Percentiles rank a stretch among this genome's conserved stretches.
Conservation (phyloP, 2,329 filamentous ascomycete species). For the Phialophora expanda region DNA sequence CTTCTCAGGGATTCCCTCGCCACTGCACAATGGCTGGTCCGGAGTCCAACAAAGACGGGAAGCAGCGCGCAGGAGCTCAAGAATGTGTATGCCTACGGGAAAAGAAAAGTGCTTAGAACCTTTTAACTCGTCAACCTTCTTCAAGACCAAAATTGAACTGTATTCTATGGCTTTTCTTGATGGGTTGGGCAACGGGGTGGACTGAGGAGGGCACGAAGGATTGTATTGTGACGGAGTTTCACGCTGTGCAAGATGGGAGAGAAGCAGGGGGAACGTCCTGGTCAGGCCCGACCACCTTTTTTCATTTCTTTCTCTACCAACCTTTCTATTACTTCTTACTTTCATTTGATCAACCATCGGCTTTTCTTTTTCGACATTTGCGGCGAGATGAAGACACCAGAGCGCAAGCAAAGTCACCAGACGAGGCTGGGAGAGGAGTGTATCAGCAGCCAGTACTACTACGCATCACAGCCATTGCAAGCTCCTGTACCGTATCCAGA, state of each 20-base stretch:
- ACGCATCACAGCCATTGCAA: slow-evolving; percentile 4
- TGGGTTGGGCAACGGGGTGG: slow-evolving; percentile 9
- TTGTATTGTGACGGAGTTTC: neutral
- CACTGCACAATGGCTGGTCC: slow-evolving; percentile 6
- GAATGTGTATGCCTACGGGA: slow-evolving; percentile 25
- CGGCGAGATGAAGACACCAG: slow-evolving; percentile 9
- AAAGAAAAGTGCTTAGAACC: slow-evolving; percentile 30
- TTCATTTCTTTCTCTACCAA: slow-evolving; percentile 14
- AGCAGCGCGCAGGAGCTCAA: slow-evolving; percentile 30
- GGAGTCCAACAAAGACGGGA: slow-evolving; percentile 14
- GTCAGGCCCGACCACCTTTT: slow-evolving; percentile 8
- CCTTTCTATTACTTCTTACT: slow-evolving; percentile 8
- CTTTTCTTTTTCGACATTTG: slow-evolving; percentile 8
- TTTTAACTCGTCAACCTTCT: slow-evolving; percentile 28
- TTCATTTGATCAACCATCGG: slow-evolving; percentile 2
- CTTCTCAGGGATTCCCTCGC: slow-evolving; percentile 23
- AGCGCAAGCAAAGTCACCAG: slow-evolving; percentile 4
- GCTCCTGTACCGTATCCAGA: neutral
- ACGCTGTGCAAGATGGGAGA: neutral
- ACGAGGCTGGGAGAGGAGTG: neutral
- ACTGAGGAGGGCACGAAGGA: neutral
- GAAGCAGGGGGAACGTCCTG: slow-evolving; percentile 2
- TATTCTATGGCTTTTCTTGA: slow-evolving; percentile 31
- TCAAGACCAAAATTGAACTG: slow-evolving; percentile 18
- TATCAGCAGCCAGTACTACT: slow-evolving; percentile 10